Evolutionary conservation across 441 rosid genomes (phyloP).

Genomic region (Erodium trifolium): DNA sequence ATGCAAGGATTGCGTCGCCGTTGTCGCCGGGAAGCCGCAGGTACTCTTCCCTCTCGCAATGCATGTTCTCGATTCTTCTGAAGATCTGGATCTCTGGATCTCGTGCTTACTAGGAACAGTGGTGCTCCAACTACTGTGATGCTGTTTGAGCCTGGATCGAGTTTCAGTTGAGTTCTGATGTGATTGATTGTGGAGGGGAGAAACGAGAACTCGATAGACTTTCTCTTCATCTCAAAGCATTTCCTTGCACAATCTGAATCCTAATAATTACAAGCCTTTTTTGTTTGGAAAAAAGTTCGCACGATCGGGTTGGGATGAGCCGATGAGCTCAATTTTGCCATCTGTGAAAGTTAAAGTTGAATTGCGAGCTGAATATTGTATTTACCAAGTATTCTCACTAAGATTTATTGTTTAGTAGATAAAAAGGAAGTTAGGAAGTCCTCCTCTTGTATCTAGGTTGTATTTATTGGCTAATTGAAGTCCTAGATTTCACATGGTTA

Average conservation of each 20-base stretch:
- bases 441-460: neutral
- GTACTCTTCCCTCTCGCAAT: conserved; percentile 31
- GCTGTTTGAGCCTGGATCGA: too few species aligned
- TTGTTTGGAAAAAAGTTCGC: too few species aligned
- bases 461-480: neutral
- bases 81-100: conserved; percentile 10
- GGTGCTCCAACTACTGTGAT: too few species aligned
- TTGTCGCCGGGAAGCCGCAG: conserved; percentile 89
- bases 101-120: neutral
- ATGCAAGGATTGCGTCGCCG: conserved; percentile 89
- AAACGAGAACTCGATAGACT: too few species aligned
- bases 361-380: neutral
- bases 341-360: neutral
- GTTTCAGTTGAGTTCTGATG: too few species aligned
- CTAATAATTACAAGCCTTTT: too few species aligned
- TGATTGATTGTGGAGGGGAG: too few species aligned
- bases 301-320: neutral
- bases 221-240: too few species aligned
- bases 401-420: neutral
- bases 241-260: too few species aligned
- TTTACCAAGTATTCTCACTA: neutral
- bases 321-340: neutral
- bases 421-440: neutral
- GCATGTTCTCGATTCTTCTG: neutral
- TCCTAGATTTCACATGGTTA: neutral